Base-by-base conservation (phyloP, 225 moss, liverwort and hornwort species). In the Physcomitrellopsis africana region DNA sequence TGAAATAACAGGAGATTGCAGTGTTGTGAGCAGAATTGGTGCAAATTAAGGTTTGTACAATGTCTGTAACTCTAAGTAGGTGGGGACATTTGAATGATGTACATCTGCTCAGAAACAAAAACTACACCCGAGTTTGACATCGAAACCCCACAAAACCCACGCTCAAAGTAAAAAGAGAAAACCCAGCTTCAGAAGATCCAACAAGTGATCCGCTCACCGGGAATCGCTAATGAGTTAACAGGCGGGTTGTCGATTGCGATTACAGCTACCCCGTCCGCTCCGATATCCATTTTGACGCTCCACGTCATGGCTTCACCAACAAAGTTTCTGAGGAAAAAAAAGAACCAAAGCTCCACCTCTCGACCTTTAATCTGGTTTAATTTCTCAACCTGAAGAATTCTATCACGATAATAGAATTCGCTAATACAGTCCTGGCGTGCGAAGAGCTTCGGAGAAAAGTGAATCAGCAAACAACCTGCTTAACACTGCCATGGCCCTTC, bases 191-290 rank as follows among this genome's bases (percentile, higher is more conserved):
- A 44, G 19, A 3, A 44, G 71, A 64, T 62, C 45, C 51, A 19
- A 15, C 57, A 14, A 22, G 32, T 60, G 23, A 63, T 43, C 75
- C 68, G 84, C 81, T 60, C 58, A 96, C 96, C 94, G 48, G 81
- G 88, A 67, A 86, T 17, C 51, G 94, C 93, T 32, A 99, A 84
- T 20, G 94, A 86, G 81, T 99, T 99, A 15, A 99, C 97, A 22
- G 97, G 97, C 56, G 93, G 91, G 75, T 94, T 82, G 59, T 81
- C 64, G 71, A 99, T 74, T 45, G 94, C 93, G 79, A 99, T 89
- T 18, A 99, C 79, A 26, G 92, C 94, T 65, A 94, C 97, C 29
- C 90, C 97, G 84, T 99, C 97, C 17, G 83, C 82, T 47, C 92
- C 93, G 0, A 99, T 92, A 2, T 94, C 94, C 93, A 99, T 81